Conservation (phyloP, 768 basidiomycete genomes). For the Pulveroboletus sp. region DNA sequence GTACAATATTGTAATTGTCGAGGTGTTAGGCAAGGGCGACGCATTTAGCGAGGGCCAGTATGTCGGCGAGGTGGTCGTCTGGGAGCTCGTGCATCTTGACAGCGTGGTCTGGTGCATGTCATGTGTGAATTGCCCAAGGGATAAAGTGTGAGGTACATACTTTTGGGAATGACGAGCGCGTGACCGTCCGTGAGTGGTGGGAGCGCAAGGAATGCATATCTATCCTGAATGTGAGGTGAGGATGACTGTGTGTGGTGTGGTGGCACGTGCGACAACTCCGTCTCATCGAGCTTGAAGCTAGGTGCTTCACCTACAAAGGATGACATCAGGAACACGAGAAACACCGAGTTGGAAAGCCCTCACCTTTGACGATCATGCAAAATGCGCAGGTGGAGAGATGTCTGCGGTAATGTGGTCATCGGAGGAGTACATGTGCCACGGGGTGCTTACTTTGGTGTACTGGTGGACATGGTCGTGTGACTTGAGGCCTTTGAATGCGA, state of each 20-base stretch:
- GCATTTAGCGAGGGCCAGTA: constrained; percentile 81
- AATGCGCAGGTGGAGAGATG: too few relatives aligned
- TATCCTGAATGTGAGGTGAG: constrained; percentile 27
- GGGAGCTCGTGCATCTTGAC: constrained; percentile 85
- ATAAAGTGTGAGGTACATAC: constrained; percentile 42
- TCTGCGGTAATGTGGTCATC: too few relatives aligned
- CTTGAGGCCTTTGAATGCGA: too few relatives aligned
- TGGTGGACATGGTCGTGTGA: too few relatives aligned
- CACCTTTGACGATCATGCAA: too few relatives aligned
- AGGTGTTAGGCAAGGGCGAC: constrained; percentile 67
- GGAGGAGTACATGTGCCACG: too few relatives aligned
- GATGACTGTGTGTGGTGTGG: too few relatives aligned
- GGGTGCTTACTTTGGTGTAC: too few relatives aligned
- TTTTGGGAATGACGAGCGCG: constrained; percentile 88
- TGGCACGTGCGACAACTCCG: constrained; percentile 58
- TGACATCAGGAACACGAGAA: too few relatives aligned
- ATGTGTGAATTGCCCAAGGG: too few relatives aligned
- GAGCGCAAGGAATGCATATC: constrained; percentile 89
- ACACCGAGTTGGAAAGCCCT: too few relatives aligned
- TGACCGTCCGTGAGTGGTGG: constrained; percentile 85
- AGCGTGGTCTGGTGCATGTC: constrained; percentile 63
- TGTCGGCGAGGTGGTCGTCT: constrained; percentile 75
- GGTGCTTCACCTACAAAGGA: constrained; percentile 82
- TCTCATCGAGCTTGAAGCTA: constrained; percentile 78
- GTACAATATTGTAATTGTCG: constrained; percentile 84